Evolutionary conservation across 768 basidiomycete genomes (phyloP), one percentile per base, ranked within the genome.

Genomic region (Auricularia heimuer): DNA sequence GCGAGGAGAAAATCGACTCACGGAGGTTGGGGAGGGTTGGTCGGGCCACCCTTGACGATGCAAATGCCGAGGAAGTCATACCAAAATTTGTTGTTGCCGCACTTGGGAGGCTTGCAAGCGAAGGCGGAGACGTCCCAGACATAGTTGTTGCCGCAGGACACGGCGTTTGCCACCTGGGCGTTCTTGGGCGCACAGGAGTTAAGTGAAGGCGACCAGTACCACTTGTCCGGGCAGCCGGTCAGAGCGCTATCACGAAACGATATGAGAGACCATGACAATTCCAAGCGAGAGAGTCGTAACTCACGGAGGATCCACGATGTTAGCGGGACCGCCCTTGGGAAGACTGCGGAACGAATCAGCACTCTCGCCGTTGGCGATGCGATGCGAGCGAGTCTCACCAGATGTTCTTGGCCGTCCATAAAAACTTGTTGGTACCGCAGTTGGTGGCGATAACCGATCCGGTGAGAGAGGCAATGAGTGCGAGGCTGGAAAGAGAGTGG

Each of bases 171-270:
- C 7, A 39, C n/a, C 16, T 37, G 60, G 4, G 44, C 29, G 61
- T 58, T 62, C 21, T 64, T 64, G 1, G 66, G 66, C 4, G 60
- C 61, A 45, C 66, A 67, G 60, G 56, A 67, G 21, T 24, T 45
- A n/a, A 34, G 51, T 29, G 35, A 24, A 4, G 24, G 16, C 34
- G 63, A 29, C 56, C 60, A 67, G 61, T 67, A 67, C 58, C 61
- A 64, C 51, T 44, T 36, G 33, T 44, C 60, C 24, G 66, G 66
- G 64, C 66, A 67, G 10, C 36, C 42, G n/a, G 35, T n/a, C 18
- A 29, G 29, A 7, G 56, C 14, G 6, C 56, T 60, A 18, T 21
- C 4, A 29, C 29, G 56, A 34, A 60, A 34, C 29, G 24, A 60
- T 7, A 60, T n/a, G 24, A 60, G 34, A 6, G 56, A 21, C 54